Conservation (phyloP, 1,139 yeast genomes). For the Taiozyma sp. region DNA sequence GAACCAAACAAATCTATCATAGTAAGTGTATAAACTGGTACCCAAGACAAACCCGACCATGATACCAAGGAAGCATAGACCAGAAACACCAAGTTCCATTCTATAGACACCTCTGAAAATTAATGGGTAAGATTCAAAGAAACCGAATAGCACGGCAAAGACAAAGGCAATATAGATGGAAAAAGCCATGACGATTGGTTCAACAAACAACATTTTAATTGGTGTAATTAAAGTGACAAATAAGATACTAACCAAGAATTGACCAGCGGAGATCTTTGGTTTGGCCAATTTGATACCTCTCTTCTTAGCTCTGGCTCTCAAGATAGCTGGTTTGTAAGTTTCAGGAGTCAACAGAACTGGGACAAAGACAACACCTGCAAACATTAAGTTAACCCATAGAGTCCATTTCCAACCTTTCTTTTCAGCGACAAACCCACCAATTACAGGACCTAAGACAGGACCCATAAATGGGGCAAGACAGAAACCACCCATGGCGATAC, state of each 20-base stretch:
- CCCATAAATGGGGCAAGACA: conserved; percentile 73
- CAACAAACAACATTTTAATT: conserved; percentile 56
- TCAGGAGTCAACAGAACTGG: conserved; percentile 59
- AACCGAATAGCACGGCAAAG: conserved; percentile 72
- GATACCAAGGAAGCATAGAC: conserved; percentile 65
- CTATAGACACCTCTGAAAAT: conserved; percentile 60
- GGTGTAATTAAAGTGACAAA: conserved; percentile 54
- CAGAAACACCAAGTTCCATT: conserved; percentile 57
- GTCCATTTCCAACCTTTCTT: conserved; percentile 74
- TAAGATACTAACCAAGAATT: conserved; percentile 35
- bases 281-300: conserved; percentile 48
- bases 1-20: conserved; percentile 47
- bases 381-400: conserved; percentile 71
- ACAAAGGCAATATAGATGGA: conserved; percentile 66
- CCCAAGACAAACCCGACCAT: conserved; percentile 61
- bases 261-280: conserved; percentile 23
- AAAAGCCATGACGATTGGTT: conserved; percentile 66
- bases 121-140: conserved; percentile 74
- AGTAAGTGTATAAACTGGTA: conserved; percentile 40
- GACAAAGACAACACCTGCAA: conserved; percentile 61
- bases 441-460: conserved; percentile 78
- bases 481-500: conserved; percentile 67
- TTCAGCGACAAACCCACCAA: conserved; percentile 76
- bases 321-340: conserved; percentile 61
- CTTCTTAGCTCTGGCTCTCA: conserved; percentile 51